Percentiles rank a stretch among this genome's conserved stretches.
phyloP scores from a whole-genome alignment of 1,284 basidiomycete species.

The Schizophyllum amplum region DNA sequence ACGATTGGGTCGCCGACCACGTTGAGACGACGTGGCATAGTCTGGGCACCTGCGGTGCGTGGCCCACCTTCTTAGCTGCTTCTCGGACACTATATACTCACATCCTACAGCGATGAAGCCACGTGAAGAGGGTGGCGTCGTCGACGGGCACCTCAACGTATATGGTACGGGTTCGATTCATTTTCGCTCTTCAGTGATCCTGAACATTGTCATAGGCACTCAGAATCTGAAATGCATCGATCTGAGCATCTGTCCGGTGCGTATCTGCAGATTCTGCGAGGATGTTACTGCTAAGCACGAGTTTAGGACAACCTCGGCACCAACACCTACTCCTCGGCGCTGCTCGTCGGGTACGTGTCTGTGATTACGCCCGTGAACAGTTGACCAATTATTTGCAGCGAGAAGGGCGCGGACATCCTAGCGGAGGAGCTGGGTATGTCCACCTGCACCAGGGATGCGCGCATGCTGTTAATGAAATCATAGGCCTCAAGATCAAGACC shows the following conservation, averaged over 20 bases:
- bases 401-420: constrained; percentile 57
- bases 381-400: constrained; percentile 21
- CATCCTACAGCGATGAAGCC: constrained; percentile 59
- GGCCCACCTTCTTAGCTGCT: not conserved
- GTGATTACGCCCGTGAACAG: not conserved
- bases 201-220: constrained; percentile 31
- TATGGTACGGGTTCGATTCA: constrained; percentile 32
- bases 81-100: not conserved
- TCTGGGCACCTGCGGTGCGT: constrained; percentile 47
- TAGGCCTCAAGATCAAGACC: constrained; percentile 51
- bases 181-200: not conserved
- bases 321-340: constrained; percentile 63
- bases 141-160: constrained; percentile 65
- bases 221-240: constrained; percentile 63
- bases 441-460: not conserved
- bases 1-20: constrained; percentile 56
- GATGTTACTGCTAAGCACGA: not conserved
- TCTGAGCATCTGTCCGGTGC: constrained; percentile 60
- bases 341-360: constrained; percentile 38
- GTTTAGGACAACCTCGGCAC: constrained; percentile 59
- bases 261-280: constrained; percentile 9
- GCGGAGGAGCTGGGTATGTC: constrained; percentile 55
- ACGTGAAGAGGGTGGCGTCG: constrained; percentile 67
- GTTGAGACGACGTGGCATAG: constrained; percentile 75
- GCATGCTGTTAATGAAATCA: not conserved